A percentile compares a stretch with the other conserved stretches of the same genome.
These are phyloP conservation scores for Wickerhamomyces kurtzmanii DNA, from an alignment of 805 yeast species.

Conservation along the genomic window DNA sequence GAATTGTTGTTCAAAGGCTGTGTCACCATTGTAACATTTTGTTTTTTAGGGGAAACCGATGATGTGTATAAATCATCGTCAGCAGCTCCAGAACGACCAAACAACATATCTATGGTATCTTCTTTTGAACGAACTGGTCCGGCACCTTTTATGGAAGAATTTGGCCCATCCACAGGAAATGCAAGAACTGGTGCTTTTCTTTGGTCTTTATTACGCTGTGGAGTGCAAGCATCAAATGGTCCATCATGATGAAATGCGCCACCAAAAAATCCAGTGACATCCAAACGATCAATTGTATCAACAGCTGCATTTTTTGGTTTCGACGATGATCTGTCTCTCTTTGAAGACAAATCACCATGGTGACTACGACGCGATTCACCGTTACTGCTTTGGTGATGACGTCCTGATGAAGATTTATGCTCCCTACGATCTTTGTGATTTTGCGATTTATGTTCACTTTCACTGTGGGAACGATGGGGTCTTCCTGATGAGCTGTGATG, in stretches of 20 bases:
- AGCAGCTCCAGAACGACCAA: slow-evolving; percentile 49
- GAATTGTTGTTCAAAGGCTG: slow-evolving; percentile 7
- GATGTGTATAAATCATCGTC: slow-evolving; percentile 37
- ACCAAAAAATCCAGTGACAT: slow-evolving; percentile 92
- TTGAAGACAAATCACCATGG: slow-evolving; percentile 24
- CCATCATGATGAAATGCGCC: slow-evolving; percentile 98
- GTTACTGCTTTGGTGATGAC: slow-evolving; percentile 9
- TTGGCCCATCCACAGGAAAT: slow-evolving; percentile 93
- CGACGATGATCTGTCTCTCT: slow-evolving; percentile 27
- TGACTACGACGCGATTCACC: slow-evolving; percentile 17
- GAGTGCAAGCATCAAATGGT: slow-evolving; percentile 97
- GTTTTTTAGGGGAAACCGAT: slow-evolving; percentile 8
- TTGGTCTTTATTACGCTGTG: slow-evolving; percentile 78
- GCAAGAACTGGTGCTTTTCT: slow-evolving; percentile 88
- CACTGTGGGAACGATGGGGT: slow-evolving; percentile 16
- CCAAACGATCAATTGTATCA: slow-evolving; percentile 91
- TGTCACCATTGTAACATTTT: slow-evolving; percentile 3
- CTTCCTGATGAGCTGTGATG: slow-evolving; percentile 9
- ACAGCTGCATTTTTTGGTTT: slow-evolving; percentile 68
- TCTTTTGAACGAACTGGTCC: slow-evolving; percentile 44
- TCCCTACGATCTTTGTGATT: slow-evolving; percentile 9
- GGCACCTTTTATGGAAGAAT: slow-evolving; percentile 68
- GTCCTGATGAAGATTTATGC: slow-evolving; percentile 7
- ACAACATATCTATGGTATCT: slow-evolving; percentile 62
- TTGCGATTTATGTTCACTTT: slow-evolving; percentile 10